Conservation (phyloP, 306 rosid genomes). For the Acacia confusa region DNA sequence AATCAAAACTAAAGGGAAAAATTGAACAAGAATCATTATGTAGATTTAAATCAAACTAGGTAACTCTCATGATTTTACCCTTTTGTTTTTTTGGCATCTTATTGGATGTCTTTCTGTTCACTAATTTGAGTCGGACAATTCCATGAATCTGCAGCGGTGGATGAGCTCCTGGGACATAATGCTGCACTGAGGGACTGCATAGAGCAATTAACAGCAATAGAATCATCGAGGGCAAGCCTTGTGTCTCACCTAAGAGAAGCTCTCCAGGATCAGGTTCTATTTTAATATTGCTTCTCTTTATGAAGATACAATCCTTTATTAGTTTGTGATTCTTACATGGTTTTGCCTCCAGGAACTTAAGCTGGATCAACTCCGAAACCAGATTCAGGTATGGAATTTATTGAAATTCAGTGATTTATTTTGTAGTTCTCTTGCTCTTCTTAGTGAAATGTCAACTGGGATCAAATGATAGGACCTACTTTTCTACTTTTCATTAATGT, state of each 20-base stretch:
- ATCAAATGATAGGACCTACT: not conserved
- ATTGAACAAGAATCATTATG: not conserved
- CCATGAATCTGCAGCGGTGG: constrained; percentile 62
- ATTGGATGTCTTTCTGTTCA: constrained; percentile 27
- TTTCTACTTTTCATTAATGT: not conserved
- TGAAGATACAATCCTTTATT: not conserved
- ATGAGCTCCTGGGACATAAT: constrained; percentile 84
- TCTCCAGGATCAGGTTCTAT: constrained; percentile 86
- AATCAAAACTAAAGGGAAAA: constrained; percentile 10
- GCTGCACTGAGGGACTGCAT: constrained; percentile 67
- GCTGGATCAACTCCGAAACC: constrained; percentile 80
- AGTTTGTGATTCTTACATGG: constrained; percentile 34
- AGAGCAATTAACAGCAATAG: constrained; percentile 70
- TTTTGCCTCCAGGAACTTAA: constrained; percentile 71
- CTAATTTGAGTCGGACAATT: constrained; percentile 51
- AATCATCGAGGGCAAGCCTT: constrained; percentile 78
- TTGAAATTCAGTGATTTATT: constrained; percentile 15
- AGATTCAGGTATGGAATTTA: constrained; percentile 82
- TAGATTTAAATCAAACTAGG: not conserved
- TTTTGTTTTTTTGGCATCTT: constrained; percentile 27
- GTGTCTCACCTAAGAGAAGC: constrained; percentile 87
- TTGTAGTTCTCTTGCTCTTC: constrained; percentile 11
- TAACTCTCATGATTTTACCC: constrained; percentile 5
- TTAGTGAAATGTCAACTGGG: constrained; percentile 2
- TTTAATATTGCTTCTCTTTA: constrained; percentile 10